These are phyloP conservation scores for Ottelia alismoides DNA, from an alignment of 106 monocot species.

Conservation along the genomic window DNA sequence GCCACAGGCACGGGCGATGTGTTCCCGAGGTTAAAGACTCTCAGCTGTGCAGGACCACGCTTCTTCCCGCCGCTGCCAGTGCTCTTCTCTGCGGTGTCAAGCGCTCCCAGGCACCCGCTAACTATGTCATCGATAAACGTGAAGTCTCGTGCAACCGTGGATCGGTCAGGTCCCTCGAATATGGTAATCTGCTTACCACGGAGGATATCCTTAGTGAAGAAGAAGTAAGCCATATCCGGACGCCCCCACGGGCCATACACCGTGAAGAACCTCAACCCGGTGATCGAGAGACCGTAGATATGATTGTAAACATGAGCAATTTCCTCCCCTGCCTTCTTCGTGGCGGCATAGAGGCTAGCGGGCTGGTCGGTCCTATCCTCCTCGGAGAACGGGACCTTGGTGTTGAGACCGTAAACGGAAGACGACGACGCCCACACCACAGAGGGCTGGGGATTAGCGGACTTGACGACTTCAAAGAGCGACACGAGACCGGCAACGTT, in stretches of 20 bases:
- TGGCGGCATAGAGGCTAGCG: conserved; percentile 12
- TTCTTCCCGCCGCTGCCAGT: no score
- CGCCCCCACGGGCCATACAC: conserved; percentile 16
- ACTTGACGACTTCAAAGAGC: conserved; percentile 7
- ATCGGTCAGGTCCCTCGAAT: conserved; percentile 6
- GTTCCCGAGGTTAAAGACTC: no score
- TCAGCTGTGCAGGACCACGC: no score
- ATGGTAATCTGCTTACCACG: conserved; percentile 9
- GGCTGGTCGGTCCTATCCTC: conserved; percentile 5
- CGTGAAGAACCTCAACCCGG: conserved; percentile 12
- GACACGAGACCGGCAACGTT: conserved; percentile 15
- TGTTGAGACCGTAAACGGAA: conserved; percentile 18
- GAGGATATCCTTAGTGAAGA: conserved; percentile 13
- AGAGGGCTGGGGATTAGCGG: conserved; percentile 7
- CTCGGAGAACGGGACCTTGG: conserved; percentile 11
- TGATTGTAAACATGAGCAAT: conserved; percentile 13
- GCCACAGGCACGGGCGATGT: no score
- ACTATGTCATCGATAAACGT: conserved; percentile 11
- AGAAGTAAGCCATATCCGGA: conserved; percentile 17
- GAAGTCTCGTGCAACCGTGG: conserved; percentile 9
- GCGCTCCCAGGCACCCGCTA: conserved; percentile 5
- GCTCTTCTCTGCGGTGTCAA: conserved; percentile 8
- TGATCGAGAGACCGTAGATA: conserved; percentile 15
- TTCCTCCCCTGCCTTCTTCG: conserved; percentile 16
- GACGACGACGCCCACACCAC: conserved; percentile 14